Evolutionary conservation across 495 filamentous ascomycete species (phyloP), one percentile per base, ranked within the genome.

Genomic region (Tuber magnatum): DNA sequence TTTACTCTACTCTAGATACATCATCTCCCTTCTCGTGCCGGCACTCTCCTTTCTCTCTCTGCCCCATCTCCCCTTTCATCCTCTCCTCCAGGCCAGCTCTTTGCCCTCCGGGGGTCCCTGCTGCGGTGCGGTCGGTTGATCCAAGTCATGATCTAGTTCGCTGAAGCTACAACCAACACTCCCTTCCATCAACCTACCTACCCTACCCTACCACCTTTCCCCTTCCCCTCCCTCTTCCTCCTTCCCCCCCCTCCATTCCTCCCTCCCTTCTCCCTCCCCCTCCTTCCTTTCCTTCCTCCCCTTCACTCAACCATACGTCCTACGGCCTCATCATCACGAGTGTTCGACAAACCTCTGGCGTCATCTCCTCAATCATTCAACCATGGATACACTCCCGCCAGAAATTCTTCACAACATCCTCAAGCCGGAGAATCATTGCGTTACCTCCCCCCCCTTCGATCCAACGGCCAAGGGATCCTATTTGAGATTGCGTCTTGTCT

Each of bases 311-410:
- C 56, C 28, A 65, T 28, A 65, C 56, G 3, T 28, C n/a, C 56
- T 65, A n/a, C 56, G 14, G 28, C 14, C 35, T 65, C 56, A 16
- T 18, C 28, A 18, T 18, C n/a, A 65, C 56, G 28, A 65, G 56
- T 35, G 56, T 35, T 16, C 56, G 14, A 35, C 56, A 65, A 65
- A 35, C 56, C 28, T 65, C 56, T 65, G 28, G 56, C 56, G 28
- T 65, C 56, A 65, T 65, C 56, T n/a, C 28, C 56, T 16, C 56
- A 65, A 35, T 18, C 5, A 56, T 65, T 14, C 56, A 35, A 65
- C 56, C 56, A 65, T 65, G 56, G 56, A 65, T 35, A 65, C 56
- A 10, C 56, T 65, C 56, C 56, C 56, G 56, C 56, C 56, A 65
- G 28, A 35, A 32, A 65, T 65, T 65, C 56, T 65, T 35, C 56